Percentiles rank a stretch among this genome's conserved stretches.
Evolutionary conservation across 768 basidiomycete species (phyloP).

Genomic region (Panellus pusillus): DNA sequence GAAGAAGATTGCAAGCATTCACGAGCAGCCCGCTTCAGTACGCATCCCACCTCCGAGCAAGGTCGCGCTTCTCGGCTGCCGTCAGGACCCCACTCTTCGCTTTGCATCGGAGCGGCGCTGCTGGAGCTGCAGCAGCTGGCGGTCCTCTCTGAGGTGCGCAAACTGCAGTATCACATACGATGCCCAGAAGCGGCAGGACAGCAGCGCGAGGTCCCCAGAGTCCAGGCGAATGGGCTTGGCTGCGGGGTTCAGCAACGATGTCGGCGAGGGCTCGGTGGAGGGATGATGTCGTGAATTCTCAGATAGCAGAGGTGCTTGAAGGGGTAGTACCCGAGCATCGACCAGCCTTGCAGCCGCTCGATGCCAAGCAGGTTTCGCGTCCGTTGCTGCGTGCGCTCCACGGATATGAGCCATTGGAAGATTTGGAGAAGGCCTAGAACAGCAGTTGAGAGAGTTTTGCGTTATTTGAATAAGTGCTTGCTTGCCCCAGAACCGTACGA

Average conservation of each 20-base stretch:
- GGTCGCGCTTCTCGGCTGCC: slow-evolving; percentile 55
- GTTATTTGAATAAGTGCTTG: no score
- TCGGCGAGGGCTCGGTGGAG: slow-evolving; percentile 45
- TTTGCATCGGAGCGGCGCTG: slow-evolving; percentile 57
- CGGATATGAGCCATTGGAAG: no score
- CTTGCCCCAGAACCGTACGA: slow-evolving; percentile 85
- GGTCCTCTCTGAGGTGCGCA: slow-evolving; percentile 68
- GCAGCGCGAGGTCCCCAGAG: no score
- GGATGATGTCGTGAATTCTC: slow-evolving; percentile 62
- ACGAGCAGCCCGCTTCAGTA: no score
- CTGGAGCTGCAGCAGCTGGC: slow-evolving; percentile 53
- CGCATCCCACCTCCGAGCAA: no score
- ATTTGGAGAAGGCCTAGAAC: no score
- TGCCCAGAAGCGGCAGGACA: no score
- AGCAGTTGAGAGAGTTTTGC: slow-evolving; percentile 84
- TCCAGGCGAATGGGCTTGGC: slow-evolving; percentile 43
- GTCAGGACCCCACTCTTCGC: slow-evolving; percentile 49
- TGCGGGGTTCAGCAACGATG: slow-evolving; percentile 41
- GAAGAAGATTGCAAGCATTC: no score
- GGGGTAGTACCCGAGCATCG: slow-evolving; percentile 80
- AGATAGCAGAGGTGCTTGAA: slow-evolving; percentile 77
- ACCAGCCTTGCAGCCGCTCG: slow-evolving; percentile 77
- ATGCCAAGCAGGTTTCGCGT: slow-evolving; percentile 72
- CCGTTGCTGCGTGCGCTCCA: slow-evolving; percentile 71
- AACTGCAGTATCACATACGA: no score